Percentiles rank a stretch among this genome's conserved stretches.
Conservation (phyloP, 345 rosid genomes). For the Melastoma malabathricum region DNA sequence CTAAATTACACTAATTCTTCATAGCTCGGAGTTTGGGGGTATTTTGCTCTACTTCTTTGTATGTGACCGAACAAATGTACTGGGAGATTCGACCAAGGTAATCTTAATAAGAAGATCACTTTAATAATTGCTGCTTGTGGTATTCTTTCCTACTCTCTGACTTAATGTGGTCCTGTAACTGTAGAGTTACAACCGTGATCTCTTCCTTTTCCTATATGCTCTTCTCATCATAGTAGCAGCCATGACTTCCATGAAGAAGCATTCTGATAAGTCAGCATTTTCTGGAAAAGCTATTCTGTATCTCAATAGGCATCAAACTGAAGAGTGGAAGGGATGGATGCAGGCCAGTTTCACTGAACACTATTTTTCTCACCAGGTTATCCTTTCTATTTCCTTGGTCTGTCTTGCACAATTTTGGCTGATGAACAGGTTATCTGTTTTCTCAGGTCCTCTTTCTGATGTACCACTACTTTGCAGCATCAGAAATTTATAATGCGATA, state of each 20-base stretch:
- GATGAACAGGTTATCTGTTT: conserved; percentile 1
- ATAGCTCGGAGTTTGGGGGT: conserved; percentile 82
- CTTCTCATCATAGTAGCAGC: conserved; percentile 80
- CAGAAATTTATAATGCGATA: conserved; percentile 85
- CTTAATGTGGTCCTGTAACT: conserved; percentile 6
- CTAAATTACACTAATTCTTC: conserved; percentile 12
- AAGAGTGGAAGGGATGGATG: conserved; percentile 99
- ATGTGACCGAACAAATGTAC: conserved; percentile 63
- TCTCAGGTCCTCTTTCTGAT: conserved; percentile 84
- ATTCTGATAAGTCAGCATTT: conserved; percentile 59
- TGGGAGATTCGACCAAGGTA: conserved; percentile 82
- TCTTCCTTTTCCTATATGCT: conserved; percentile 72
- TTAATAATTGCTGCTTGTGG: too few relatives aligned
- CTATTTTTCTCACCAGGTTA: not conserved
- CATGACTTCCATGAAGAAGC: conserved; percentile 82
- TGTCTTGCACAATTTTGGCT: too few relatives aligned
- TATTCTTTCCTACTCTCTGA: not conserved
- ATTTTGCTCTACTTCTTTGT: conserved; percentile 61
- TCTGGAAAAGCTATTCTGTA: conserved; percentile 69
- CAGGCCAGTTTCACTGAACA: conserved; percentile 50
- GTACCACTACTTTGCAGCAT: conserved; percentile 97
- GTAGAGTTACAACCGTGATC: conserved; percentile 92
- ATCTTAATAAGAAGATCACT: not conserved
- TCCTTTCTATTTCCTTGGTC: not conserved
- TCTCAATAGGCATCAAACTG: conserved; percentile 93